Evolutionary conservation across 2,329 filamentous ascomycete genomes (phyloP), one percentile per base, ranked within the genome.

Genomic region (Claviceps cyperi): DNA sequence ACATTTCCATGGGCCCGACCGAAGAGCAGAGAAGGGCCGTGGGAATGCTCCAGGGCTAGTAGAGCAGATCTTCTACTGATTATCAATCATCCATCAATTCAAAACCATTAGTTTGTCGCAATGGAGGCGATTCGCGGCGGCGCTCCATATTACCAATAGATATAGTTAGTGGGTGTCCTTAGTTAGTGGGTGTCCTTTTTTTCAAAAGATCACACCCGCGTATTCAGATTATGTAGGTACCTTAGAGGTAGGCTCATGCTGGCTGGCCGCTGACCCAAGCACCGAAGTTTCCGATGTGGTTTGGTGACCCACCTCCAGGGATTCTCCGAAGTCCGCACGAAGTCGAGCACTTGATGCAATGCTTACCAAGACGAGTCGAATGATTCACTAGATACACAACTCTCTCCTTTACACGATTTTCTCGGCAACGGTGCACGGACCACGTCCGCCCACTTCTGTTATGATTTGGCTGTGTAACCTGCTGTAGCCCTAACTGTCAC

Each of bases 21-120:
- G 59, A 62, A 64, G 32, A 46, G 32, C 47, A 54, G 51, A 58
- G 60, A 64, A 64, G 9, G n/a, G 54, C 53, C 52, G 17, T 50
- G 55, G 28, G 7, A 22, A 32, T 17, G 41, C 32, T 28, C 5
- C 15, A 28, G 7, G 28, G 51, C 46, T 11, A 45, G 35, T 28
- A 11, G 51, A 51, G 48, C 50, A 52, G 48, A 53, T 59, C 17
- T 28, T 21, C 28, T 38, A 4, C 15, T 24, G 15, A 17, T 44
- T 32, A 38, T 38, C 44, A 32, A 49, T 15, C n/a, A 43, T 49
- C 44, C 40, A 49, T 15, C n/a, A 37, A 44, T 22, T 17, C 47
- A n/a, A 32, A 14, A 19, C 4, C 21, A 45, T 45, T 38, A 17
- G 15, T 21, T 43, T 39, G 17, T 9, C 17, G 28, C 5, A 45